Evolutionary conservation across 148 eudicot species (phyloP).

Genomic region (Chenopodium formosanum): DNA sequence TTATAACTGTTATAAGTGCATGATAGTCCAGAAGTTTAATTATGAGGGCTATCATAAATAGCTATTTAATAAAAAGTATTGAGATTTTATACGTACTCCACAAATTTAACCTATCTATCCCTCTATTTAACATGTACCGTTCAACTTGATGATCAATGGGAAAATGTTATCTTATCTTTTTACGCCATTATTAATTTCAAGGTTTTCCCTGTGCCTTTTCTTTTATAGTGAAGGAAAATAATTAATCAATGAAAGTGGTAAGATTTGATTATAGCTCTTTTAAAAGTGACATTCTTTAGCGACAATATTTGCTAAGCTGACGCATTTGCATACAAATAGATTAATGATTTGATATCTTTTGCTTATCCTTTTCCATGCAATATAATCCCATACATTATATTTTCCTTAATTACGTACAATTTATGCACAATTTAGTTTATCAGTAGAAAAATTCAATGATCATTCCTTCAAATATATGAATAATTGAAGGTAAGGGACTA

Average conservation of each 20-base stretch:
- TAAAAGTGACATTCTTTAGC: background rate
- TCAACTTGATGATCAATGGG: background rate
- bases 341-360: background rate
- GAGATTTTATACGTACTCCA: too few species aligned
- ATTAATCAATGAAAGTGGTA: background rate
- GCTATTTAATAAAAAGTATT: too few species aligned
- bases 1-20: too few species aligned
- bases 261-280: background rate
- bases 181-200: background rate
- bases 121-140: background rate
- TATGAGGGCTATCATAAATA: too few species aligned
- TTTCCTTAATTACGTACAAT: background rate
- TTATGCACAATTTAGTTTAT: background rate
- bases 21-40: too few species aligned
- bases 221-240: background rate
- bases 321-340: background rate
- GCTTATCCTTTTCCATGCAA: background rate
- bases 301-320: background rate
- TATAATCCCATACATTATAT: background rate
- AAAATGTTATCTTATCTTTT: background rate
- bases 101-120: background rate
- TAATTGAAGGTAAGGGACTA: background rate
- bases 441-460: background rate
- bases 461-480: background rate
- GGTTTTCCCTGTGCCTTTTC: background rate